These are phyloP conservation scores for Aspergillus fumigatiaffinis DNA, from an alignment of 2,329 filamentous ascomycete genomes.

Conservation along the genomic window DNA sequence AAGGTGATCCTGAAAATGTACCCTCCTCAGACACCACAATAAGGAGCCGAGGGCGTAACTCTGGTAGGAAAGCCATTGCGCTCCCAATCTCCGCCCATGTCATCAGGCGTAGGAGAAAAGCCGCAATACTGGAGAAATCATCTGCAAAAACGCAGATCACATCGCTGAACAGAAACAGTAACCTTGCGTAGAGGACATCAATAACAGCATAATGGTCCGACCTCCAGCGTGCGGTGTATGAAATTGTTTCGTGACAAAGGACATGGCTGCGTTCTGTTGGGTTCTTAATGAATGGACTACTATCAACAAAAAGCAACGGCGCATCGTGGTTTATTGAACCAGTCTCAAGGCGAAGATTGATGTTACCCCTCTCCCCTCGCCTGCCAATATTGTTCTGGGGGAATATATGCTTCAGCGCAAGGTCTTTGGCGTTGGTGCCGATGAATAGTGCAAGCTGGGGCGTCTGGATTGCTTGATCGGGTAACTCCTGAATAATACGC, in stretches of 20 bases:
- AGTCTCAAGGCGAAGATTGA: conserved; percentile 9
- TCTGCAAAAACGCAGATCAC: conserved; percentile 9
- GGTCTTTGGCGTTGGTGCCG: conserved; percentile 5
- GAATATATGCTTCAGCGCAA: conserved; percentile 6
- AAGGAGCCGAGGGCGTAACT: conserved; percentile 4
- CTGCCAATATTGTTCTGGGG: conserved; percentile 7
- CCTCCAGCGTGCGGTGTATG: conserved; percentile 3
- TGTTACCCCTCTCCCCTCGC: conserved; percentile 7
- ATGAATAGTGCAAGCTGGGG: conserved; percentile 8
- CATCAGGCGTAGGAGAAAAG: conserved; percentile 1
- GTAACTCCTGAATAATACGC: conserved; percentile 5
- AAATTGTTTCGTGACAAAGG: conserved; percentile 6
- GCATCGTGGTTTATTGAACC: background rate
- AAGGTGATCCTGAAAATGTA: background rate
- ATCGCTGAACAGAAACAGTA: conserved; percentile 10
- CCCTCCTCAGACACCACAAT: conserved; percentile 8
- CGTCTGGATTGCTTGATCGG: background rate
- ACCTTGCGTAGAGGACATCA: conserved; percentile 6
- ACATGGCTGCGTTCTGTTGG: conserved; percentile 5
- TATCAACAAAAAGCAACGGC: conserved; percentile 7
- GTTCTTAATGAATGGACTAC: conserved; percentile 4
- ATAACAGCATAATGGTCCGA: background rate
- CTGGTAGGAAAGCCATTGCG: background rate
- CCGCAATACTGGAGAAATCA: conserved; percentile 7
- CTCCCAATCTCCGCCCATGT: conserved; percentile 6